A percentile compares a stretch with the other conserved stretches of the same genome.
phyloP scores from a whole-genome alignment of 129 eudicot species.

The Dittrichia graveolens region DNA sequence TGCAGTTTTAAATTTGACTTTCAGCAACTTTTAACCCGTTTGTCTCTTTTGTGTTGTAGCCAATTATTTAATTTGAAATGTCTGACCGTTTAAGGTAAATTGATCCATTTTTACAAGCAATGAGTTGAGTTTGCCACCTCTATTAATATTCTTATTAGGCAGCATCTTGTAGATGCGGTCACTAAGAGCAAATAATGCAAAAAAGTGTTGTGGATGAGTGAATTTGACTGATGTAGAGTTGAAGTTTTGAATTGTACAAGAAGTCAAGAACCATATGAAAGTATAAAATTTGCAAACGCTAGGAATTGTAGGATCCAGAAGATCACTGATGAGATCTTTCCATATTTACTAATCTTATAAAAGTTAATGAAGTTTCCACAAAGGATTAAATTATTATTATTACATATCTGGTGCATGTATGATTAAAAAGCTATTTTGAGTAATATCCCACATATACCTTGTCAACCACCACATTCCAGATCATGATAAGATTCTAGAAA shows the following conservation, averaged over 20 bases:
- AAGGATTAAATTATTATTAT: constrained; percentile 10
- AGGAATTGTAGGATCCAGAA: constrained; percentile 21
- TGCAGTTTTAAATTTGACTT: too few species aligned
- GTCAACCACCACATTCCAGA: constrained; percentile 22
- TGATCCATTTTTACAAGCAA: too few species aligned
- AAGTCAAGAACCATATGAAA: background rate
- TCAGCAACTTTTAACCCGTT: too few species aligned
- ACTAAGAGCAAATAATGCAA: too few species aligned
- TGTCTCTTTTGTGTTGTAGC: too few species aligned
- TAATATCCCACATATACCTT: constrained; percentile 5
- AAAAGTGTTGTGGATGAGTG: too few species aligned
- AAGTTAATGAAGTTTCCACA: background rate
- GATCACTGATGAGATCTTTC: constrained; percentile 4
- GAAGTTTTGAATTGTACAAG: constrained; percentile 18
- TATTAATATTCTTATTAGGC: too few species aligned
- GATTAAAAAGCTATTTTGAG: constrained; percentile 13
- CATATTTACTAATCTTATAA: background rate
- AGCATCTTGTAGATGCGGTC: too few species aligned
- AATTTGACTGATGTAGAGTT: background rate
- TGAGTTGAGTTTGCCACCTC: too few species aligned
- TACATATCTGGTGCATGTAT: constrained; percentile 12
- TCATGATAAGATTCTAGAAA: constrained; percentile 10
- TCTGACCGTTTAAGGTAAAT: too few species aligned
- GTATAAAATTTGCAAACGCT: background rate
- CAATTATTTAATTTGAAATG: too few species aligned